Conservation (phyloP, 441 rosid species). For the Erodium texanum region DNA sequence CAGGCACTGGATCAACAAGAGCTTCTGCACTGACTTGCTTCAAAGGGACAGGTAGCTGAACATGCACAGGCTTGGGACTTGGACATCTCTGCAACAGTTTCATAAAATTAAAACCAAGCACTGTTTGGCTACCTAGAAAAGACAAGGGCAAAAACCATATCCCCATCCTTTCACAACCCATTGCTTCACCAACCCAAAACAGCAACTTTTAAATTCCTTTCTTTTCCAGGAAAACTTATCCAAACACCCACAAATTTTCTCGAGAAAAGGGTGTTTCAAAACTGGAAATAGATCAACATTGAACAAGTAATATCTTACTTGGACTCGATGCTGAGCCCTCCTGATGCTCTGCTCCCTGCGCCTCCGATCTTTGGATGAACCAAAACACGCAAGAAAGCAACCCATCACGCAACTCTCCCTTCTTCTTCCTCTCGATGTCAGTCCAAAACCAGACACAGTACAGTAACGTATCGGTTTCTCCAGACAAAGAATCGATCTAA, state of each 20-base stretch:
- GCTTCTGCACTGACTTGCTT: not conserved
- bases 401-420: constrained; percentile 15
- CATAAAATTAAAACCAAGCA: not conserved
- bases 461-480: not conserved
- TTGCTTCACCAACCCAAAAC: not conserved
- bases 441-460: not conserved
- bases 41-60: not conserved
- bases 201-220: not conserved
- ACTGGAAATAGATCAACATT: not conserved
- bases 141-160: not conserved
- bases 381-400: constrained; percentile 22
- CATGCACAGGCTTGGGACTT: not conserved
- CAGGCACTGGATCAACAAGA: not conserved
- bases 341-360: constrained; percentile 15
- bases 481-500: not conserved
- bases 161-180: not conserved
- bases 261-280: not conserved
- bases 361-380: constrained; percentile 17
- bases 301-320: constrained; percentile 2
- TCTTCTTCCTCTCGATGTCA: not conserved
- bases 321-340: constrained; percentile 11
- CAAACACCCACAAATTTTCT: not conserved
- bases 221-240: not conserved
- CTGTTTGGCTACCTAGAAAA: constrained; percentile 4
- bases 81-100: constrained; percentile 7